These are phyloP conservation scores for Parathielavia appendiculata DNA, from an alignment of 495 filamentous ascomycete genomes.

Conservation along the genomic window DNA sequence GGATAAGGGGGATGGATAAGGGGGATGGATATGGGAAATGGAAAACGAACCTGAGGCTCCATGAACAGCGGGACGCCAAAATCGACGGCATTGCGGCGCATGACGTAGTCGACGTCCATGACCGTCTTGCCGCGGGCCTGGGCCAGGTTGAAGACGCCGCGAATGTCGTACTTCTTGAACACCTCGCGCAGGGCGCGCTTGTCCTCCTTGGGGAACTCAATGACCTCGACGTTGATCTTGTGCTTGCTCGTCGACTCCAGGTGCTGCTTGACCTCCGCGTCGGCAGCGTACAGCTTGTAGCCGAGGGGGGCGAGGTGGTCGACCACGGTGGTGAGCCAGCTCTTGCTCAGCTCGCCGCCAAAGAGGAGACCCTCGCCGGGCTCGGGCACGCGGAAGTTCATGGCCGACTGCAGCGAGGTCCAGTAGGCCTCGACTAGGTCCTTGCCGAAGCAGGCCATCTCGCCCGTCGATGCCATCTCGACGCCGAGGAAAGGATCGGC, in stretches of 20 bases:
- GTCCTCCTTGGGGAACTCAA: conserved; percentile 95
- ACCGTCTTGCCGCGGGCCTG: conserved; percentile 75
- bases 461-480: conserved; percentile 94
- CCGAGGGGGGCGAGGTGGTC: conserved; percentile 80
- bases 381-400: conserved; percentile 97
- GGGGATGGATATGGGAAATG: conserved; percentile 5
- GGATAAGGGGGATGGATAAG: background rate
- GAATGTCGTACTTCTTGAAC: conserved; percentile 94
- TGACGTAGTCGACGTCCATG: conserved; percentile 93
- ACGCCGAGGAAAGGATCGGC: conserved; percentile 97
- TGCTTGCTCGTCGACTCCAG: conserved; percentile 66
- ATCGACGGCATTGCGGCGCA: conserved; percentile 96
- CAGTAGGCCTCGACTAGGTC: conserved; percentile 95
- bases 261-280: conserved; percentile 70
- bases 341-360: conserved; percentile 71
- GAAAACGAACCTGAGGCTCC: conserved; percentile 84
- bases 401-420: conserved; percentile 90
- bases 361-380: conserved; percentile 91
- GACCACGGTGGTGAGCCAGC: conserved; percentile 64
- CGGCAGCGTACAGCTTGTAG: conserved; percentile 90
- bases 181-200: conserved; percentile 93
- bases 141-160: conserved; percentile 93
- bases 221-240: conserved; percentile 72
- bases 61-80: conserved; percentile 97
- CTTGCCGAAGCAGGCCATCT: conserved; percentile 98